Conservation (phyloP, 176 grass and related monocot species). For the Oryza glaberrima region DNA sequence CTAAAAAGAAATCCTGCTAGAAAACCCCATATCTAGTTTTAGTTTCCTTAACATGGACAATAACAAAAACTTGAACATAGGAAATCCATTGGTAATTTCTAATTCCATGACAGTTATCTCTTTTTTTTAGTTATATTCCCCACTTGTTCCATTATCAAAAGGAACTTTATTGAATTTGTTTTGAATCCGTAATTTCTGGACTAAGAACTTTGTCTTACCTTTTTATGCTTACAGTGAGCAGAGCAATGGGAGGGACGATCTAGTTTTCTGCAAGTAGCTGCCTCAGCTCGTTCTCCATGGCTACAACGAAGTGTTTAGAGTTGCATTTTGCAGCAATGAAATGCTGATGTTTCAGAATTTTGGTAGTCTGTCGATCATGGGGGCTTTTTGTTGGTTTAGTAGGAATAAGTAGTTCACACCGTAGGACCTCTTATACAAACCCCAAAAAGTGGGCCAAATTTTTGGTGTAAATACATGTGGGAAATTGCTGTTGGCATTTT, state of each 20-base stretch:
- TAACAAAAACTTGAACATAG: not conserved
- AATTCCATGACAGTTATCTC: not conserved
- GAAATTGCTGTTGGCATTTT: conserved; percentile 2
- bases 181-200: not conserved
- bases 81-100: not conserved
- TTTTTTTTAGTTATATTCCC: not conserved
- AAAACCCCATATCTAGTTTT: not conserved
- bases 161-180: not conserved
- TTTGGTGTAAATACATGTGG: conserved; percentile 42
- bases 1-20: not conserved
- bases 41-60: not conserved
- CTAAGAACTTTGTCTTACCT: not conserved
- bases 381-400: conserved; percentile 25
- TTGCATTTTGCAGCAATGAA: conserved; percentile 5
- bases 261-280: conserved; percentile 10
- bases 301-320: conserved; percentile 14
- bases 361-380: conserved; percentile 17
- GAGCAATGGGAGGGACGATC: not conserved
- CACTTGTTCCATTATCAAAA: not conserved
- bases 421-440: not conserved
- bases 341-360: conserved; percentile 16
- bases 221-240: conserved; percentile 17
- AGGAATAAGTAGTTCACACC: conserved; percentile 7
- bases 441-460: conserved; percentile 34
- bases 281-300: not conserved